These are phyloP conservation scores for Tulasnella sp. DNA, from an alignment of 768 basidiomycete genomes.

Conservation along the genomic window DNA sequence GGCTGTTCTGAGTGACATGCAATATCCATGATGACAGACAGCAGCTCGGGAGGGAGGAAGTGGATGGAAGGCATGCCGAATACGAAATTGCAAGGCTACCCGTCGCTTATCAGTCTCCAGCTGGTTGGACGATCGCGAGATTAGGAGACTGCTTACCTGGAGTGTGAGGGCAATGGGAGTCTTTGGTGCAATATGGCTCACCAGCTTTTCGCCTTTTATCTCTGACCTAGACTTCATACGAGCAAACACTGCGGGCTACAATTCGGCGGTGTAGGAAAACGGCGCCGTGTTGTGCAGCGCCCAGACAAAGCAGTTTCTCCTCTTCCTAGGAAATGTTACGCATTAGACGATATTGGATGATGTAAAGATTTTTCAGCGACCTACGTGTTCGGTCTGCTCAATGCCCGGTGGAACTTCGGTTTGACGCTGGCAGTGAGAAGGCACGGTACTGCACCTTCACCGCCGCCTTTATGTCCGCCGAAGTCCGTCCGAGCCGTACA, in stretches of 20 bases:
- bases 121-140: neutral
- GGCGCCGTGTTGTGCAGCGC: neutral
- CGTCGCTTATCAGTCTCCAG: neutral
- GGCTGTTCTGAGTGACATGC: neutral
- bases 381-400: neutral
- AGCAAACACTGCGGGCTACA: neutral
- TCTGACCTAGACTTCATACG: neutral
- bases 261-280: neutral
- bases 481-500: neutral
- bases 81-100: neutral
- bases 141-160: neutral
- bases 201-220: neutral
- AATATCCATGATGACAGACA: neutral
- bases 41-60: neutral
- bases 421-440: neutral
- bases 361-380: neutral
- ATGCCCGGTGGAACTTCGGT: neutral
- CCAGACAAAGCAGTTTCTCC: neutral
- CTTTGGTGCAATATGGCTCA: neutral
- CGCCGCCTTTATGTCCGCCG: neutral
- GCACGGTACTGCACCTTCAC: neutral
- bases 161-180: neutral
- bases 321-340: neutral
- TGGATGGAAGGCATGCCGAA: neutral
- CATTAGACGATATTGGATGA: neutral